Percentiles rank a stretch among this genome's conserved stretches.
Evolutionary conservation across 495 filamentous ascomycete species (phyloP).

Genomic region (Penicillium maclennaniae): DNA sequence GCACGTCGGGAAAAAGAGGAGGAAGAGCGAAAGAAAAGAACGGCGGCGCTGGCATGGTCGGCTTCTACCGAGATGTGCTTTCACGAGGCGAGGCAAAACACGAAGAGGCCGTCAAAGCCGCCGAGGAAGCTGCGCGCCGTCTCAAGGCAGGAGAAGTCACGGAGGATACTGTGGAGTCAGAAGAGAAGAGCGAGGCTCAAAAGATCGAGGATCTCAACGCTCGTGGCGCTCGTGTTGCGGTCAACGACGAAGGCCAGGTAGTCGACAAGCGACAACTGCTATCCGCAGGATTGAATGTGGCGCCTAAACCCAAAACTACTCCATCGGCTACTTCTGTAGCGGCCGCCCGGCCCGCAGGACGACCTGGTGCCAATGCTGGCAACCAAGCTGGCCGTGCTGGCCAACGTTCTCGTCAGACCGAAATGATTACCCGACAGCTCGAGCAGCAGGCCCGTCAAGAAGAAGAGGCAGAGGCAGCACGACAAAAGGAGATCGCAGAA

Average conservation of each 20-base stretch:
- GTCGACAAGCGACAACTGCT: conserved; percentile 91
- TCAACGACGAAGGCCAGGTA: conserved; percentile 93
- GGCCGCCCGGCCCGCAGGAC: conserved; percentile 28
- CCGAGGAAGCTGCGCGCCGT: conserved; percentile 60
- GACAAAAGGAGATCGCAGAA: conserved; percentile 62
- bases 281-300: conserved; percentile 81
- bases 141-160: conserved; percentile 40
- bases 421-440: conserved; percentile 72
- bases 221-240: conserved; percentile 60
- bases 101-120: conserved; percentile 60
- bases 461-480: conserved; percentile 71
- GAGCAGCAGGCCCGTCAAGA: conserved; percentile 70
- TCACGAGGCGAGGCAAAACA: conserved; percentile 74
- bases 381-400: conserved; percentile 46
- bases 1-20: conserved; percentile 63
- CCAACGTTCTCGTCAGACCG: conserved; percentile 75
- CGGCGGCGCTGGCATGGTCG: conserved; percentile 70
- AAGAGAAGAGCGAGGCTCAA: conserved; percentile 67
- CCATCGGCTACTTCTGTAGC: conserved; percentile 32
- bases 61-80: conserved; percentile 81
- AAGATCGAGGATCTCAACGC: conserved; percentile 70
- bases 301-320: conserved; percentile 52
- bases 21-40: conserved; percentile 55
- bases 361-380: conserved; percentile 27
- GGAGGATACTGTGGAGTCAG: conserved; percentile 27